A percentile compares a stretch with the other conserved stretches of the same genome.
Conservation (phyloP, 2,329 filamentous ascomycete genomes). For the Stromatinia cepivora region DNA sequence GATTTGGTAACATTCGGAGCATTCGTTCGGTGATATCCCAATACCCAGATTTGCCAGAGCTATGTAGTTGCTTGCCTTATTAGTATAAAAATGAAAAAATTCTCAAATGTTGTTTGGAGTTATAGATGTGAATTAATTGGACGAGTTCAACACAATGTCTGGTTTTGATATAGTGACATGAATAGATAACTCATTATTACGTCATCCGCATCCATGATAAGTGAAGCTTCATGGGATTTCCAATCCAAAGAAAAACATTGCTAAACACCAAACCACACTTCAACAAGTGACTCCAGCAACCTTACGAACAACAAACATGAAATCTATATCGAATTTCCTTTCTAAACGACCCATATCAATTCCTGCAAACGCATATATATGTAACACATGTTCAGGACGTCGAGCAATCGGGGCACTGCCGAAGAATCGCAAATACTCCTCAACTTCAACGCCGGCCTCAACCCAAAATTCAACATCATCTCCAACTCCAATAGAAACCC, state of each 20-base stretch:
- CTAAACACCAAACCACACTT: not conserved
- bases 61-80: constrained; percentile 5
- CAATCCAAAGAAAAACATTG: not conserved
- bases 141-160: not conserved
- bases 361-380: not conserved
- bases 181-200: constrained; percentile 10
- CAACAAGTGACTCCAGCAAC: not conserved
- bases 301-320: not conserved
- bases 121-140: not conserved
- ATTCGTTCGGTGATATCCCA: constrained; percentile 17
- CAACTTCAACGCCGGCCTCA: constrained; percentile 10
- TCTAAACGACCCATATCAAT: not conserved
- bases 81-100: constrained; percentile 1
- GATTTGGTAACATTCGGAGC: constrained; percentile 18
- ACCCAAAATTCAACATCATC: not conserved
- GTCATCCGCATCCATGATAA: constrained; percentile 3
- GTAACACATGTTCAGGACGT: constrained; percentile 1
- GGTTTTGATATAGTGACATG: not conserved
- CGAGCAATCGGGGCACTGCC: not conserved
- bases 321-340: constrained; percentile 1
- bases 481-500: constrained; percentile 44
- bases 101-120: not conserved
- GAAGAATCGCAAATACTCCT: constrained; percentile 7
- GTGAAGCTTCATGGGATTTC: constrained; percentile 1
- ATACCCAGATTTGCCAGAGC: constrained; percentile 19